Conservation (phyloP, 2,329 filamentous ascomycete species). For the Trichoderma koningiopsis region DNA sequence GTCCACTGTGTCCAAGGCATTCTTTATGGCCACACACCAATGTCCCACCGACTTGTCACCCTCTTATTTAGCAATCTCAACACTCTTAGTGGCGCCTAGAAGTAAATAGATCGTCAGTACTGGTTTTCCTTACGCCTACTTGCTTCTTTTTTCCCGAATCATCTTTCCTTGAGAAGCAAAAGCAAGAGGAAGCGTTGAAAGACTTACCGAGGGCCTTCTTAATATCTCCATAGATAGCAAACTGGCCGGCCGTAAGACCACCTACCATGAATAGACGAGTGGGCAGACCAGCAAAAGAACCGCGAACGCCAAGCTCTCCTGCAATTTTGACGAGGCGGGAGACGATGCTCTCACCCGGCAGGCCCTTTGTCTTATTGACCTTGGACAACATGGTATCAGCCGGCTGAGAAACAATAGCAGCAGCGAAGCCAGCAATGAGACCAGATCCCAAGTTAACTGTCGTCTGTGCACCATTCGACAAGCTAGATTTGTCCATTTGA, state of each 20-base stretch:
- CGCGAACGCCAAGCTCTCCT: constrained; percentile 72
- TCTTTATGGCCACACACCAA: not conserved
- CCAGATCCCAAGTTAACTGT: constrained; percentile 65
- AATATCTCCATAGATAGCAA: constrained; percentile 77
- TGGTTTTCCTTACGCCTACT: not conserved
- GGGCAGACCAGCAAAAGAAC: constrained; percentile 73
- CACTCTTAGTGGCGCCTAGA: not conserved
- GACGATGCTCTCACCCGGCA: constrained; percentile 74
- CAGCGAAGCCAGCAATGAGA: constrained; percentile 63
- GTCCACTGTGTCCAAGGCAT: not conserved
- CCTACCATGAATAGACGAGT: constrained; percentile 59
- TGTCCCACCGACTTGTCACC: not conserved
- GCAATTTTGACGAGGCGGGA: constrained; percentile 77
- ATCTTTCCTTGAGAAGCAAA: not conserved
- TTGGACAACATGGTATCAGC: constrained; percentile 84
- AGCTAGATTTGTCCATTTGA: constrained; percentile 62
- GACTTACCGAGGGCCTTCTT: constrained; percentile 61
- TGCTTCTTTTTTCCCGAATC: not conserved
- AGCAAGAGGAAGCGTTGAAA: not conserved
- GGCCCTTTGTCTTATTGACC: constrained; percentile 84
- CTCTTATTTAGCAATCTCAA: not conserved
- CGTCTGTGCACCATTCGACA: constrained; percentile 67
- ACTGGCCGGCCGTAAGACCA: constrained; percentile 71
- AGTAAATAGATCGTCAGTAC: not conserved
- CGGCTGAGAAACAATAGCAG: constrained; percentile 77